A percentile compares a stretch with the other conserved stretches of the same genome.
These are phyloP conservation scores for Anisodus tanguticus DNA, from an alignment of 257 asterid genomes.

Conservation along the genomic window DNA sequence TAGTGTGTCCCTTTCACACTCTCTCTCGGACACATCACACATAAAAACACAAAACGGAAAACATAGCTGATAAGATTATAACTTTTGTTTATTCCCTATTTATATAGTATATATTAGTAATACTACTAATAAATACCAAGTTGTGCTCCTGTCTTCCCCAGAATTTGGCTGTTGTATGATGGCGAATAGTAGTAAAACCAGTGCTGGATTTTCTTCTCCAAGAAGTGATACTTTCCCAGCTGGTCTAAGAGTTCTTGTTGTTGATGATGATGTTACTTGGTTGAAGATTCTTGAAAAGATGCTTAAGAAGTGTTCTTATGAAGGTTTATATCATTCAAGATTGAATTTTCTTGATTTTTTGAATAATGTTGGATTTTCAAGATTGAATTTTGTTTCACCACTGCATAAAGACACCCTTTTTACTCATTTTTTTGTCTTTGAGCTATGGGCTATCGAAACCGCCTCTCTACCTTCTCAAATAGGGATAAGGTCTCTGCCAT, in stretches of 20 bases:
- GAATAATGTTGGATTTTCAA: background rate
- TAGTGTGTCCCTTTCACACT: background rate
- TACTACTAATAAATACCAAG: background rate
- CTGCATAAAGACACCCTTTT: too few relatives aligned
- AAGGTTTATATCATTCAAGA: conserved; percentile 52
- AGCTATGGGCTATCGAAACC: too few relatives aligned
- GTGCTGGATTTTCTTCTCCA: conserved; percentile 64
- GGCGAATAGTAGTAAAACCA: conserved; percentile 46
- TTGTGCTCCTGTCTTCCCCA: background rate
- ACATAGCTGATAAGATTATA: conserved; percentile 6
- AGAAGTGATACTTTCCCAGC: conserved; percentile 78
- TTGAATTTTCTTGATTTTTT: background rate
- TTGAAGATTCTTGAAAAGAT: conserved; percentile 94
- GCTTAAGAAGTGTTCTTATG: conserved; percentile 91
- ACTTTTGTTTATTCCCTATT: conserved; percentile 18
- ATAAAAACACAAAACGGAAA: background rate
- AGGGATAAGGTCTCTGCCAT: too few relatives aligned
- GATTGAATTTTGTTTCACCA: background rate
- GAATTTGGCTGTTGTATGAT: conserved; percentile 34
- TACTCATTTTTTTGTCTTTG: too few relatives aligned
- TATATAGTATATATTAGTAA: background rate
- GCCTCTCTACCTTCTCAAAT: too few relatives aligned
- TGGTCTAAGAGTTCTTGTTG: conserved; percentile 91
- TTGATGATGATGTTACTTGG: conserved; percentile 98
- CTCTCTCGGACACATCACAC: background rate